Conservation (phyloP, 495 filamentous ascomycete genomes). For the Hyaloscypha hepaticicola region DNA sequence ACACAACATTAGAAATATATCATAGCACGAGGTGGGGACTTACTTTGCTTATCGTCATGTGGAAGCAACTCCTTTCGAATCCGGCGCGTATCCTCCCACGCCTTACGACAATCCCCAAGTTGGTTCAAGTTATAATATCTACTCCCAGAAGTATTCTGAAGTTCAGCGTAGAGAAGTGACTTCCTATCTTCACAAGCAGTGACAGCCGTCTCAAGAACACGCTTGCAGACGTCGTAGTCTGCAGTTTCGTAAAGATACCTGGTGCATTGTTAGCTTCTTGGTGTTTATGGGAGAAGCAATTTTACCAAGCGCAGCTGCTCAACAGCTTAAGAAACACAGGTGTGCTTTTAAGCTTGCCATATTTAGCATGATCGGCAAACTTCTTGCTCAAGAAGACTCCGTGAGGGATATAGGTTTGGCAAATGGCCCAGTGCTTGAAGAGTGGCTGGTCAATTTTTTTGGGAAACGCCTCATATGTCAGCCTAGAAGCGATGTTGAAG, state of each 20-base stretch:
- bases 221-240: background rate
- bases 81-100: background rate
- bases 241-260: constrained; percentile 14
- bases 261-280: background rate
- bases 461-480: constrained; percentile 27
- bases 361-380: background rate
- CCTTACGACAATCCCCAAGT: background rate
- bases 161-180: background rate
- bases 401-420: constrained; percentile 23
- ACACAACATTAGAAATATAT: background rate
- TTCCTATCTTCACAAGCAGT: constrained; percentile 2
- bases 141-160: background rate
- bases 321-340: background rate
- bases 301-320: constrained; percentile 1
- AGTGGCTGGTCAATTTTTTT: constrained; percentile 6
- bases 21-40: background rate
- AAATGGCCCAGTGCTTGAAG: constrained; percentile 17
- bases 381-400: constrained; percentile 22
- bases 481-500: constrained; percentile 13
- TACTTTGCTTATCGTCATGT: background rate
- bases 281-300: background rate
- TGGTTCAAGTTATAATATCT: background rate
- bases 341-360: background rate
- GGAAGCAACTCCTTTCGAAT: background rate
- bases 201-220: background rate